Conservation (phyloP, 1,139 yeast genomes). For the Sugiyamaella castrensis region DNA sequence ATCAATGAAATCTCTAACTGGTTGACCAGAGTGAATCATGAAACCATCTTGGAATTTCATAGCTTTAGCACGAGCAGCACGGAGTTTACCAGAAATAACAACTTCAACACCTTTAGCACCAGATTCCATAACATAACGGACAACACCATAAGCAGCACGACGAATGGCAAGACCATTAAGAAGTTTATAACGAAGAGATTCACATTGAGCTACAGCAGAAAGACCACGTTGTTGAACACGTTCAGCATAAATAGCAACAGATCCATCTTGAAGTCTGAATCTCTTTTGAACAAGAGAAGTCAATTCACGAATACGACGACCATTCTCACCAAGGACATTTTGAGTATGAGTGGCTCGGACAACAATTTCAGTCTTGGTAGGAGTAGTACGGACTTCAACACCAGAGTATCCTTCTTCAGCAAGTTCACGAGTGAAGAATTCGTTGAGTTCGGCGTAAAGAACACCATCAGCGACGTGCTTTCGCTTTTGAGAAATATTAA, state of each 20-base stretch:
- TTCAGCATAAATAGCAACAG: constrained; percentile 96
- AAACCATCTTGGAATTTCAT: constrained; percentile 99
- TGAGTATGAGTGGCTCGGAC: constrained; percentile 99
- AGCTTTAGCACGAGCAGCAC: constrained; percentile 99
- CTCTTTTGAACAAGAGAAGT: constrained; percentile 98
- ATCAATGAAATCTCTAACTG: constrained; percentile 98
- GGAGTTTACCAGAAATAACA: constrained; percentile 98
- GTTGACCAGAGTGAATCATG: constrained; percentile 99
- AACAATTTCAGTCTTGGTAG: constrained; percentile 96
- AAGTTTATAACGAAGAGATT: constrained; percentile 96
- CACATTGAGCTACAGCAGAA: constrained; percentile 99
- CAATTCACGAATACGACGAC: constrained; percentile 99
- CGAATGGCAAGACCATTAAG: constrained; percentile 99
- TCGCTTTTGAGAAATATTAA: constrained; percentile 43
- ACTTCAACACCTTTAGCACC: constrained; percentile 99
- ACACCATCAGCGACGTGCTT: constrained; percentile 98
- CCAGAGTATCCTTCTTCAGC: constrained; percentile 99
- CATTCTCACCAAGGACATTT: constrained; percentile 99
- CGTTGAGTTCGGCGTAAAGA: constrained; percentile 99
- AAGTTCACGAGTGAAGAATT: constrained; percentile 99
- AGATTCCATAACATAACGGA: constrained; percentile 99
- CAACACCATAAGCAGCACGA: constrained; percentile 99
- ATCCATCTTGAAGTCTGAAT: constrained; percentile 94
- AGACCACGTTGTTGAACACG: constrained; percentile 99
- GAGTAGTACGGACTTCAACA: constrained; percentile 98